Conservation (phyloP, 257 asterid species). For the Solanum microdontum region DNA sequence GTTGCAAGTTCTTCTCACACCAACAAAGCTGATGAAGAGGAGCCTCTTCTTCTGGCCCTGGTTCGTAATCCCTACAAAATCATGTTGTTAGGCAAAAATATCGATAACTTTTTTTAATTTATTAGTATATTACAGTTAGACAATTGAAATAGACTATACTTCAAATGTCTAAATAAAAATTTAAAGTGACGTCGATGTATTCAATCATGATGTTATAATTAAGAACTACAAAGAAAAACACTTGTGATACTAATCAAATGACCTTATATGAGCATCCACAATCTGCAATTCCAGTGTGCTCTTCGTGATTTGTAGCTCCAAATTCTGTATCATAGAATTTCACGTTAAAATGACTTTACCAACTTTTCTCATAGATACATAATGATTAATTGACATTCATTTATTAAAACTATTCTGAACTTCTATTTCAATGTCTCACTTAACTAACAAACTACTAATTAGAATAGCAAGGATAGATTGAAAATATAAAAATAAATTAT, state of each 20-base stretch:
- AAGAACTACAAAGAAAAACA: background rate
- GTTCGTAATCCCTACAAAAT: constrained; percentile 38
- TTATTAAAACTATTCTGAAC: background rate
- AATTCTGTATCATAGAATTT: constrained; percentile 23
- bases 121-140: background rate
- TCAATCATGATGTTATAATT: background rate
- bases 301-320: constrained; percentile 40
- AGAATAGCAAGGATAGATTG: background rate
- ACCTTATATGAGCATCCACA: constrained; percentile 43
- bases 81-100: background rate
- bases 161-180: background rate
- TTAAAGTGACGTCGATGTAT: background rate
- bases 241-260: background rate
- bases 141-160: background rate
- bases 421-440: background rate
- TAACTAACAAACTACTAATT: background rate
- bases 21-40: constrained; percentile 45
- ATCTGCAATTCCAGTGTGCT: constrained; percentile 25
- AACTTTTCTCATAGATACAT: background rate
- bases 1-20: constrained; percentile 45
- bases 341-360: background rate
- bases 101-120: background rate
- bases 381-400: background rate
- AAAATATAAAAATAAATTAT: background rate
- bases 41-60: constrained; percentile 22